Evolutionary conservation across 768 basidiomycete genomes (phyloP).

Genomic region (Pholiota microspora): DNA sequence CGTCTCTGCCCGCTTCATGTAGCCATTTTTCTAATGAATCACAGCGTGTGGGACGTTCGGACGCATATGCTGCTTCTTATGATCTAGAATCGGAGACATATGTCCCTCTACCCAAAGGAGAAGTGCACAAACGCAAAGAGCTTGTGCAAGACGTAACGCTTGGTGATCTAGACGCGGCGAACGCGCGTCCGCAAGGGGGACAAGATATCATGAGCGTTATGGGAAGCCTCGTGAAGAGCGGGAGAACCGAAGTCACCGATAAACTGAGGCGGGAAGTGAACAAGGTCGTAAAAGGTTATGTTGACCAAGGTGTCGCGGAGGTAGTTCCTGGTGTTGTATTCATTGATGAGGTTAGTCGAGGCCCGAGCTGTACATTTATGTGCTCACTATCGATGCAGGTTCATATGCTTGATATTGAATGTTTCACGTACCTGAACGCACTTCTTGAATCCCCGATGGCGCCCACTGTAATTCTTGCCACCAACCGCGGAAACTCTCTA

Average conservation of each 20-base stretch:
- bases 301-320: slow-evolving; percentile 98
- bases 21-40: slow-evolving; percentile 8
- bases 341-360: slow-evolving; percentile 84
- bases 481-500: slow-evolving; percentile 89
- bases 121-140: slow-evolving; percentile 95
- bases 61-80: slow-evolving; percentile 96
- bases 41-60: slow-evolving; percentile 93
- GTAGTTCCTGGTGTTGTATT: slow-evolving; percentile 97
- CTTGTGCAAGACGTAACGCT: slow-evolving; percentile 94
- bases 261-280: slow-evolving; percentile 95
- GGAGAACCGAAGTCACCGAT: slow-evolving; percentile 95
- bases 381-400: slow-evolving; percentile 50
- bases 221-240: slow-evolving; percentile 86
- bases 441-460: slow-evolving; percentile 96
- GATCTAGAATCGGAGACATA: slow-evolving; percentile 99
- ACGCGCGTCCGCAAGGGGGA: slow-evolving; percentile 92
- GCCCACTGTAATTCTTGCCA: slow-evolving; percentile 95
- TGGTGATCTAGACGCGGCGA: slow-evolving; percentile 94
- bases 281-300: slow-evolving; percentile 95
- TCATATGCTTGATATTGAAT: slow-evolving; percentile 99
- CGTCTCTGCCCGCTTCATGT: slow-evolving; percentile 16
- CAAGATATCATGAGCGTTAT: slow-evolving; percentile 99
- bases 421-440: slow-evolving; percentile 97
- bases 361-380: not conserved
- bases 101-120: slow-evolving; percentile 94